Conservation (phyloP, 805 yeast species). For the Metschnikowia sp. region DNA sequence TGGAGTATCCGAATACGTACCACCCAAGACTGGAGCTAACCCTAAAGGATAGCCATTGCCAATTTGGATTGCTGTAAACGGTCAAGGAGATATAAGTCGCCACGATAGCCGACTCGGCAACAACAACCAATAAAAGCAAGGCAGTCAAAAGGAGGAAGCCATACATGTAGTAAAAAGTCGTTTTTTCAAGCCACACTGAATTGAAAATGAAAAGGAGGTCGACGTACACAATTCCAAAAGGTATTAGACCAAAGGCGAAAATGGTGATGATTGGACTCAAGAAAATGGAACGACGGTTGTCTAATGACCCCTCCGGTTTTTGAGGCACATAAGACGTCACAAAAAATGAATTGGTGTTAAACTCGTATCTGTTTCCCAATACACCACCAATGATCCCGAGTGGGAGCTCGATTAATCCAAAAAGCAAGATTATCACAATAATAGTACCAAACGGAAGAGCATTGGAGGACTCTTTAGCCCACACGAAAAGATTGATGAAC, state of each 20-base stretch:
- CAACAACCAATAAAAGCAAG: slow-evolving; percentile 55
- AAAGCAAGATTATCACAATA: slow-evolving; percentile 52
- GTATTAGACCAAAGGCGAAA: slow-evolving; percentile 63
- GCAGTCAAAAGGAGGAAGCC: slow-evolving; percentile 70
- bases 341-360: slow-evolving; percentile 22
- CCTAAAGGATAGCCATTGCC: slow-evolving; percentile 84
- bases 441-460: slow-evolving; percentile 81
- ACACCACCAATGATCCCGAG: slow-evolving; percentile 72
- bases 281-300: slow-evolving; percentile 19
- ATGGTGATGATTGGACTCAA: slow-evolving; percentile 27
- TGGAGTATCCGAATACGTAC: slow-evolving; percentile 64
- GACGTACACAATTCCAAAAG: slow-evolving; percentile 78
- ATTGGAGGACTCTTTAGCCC: slow-evolving; percentile 71
- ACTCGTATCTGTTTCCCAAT: slow-evolving; percentile 38
- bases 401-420: slow-evolving; percentile 69
- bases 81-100: slow-evolving; percentile 61
- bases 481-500: slow-evolving; percentile 62
- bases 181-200: slow-evolving; percentile 75
- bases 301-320: not conserved
- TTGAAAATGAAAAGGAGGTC: slow-evolving; percentile 71
- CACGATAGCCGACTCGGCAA: slow-evolving; percentile 68
- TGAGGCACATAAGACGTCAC: slow-evolving; percentile 9
- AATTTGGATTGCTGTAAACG: slow-evolving; percentile 52
- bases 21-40: slow-evolving; percentile 68
- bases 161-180: slow-evolving; percentile 75